Evolutionary conservation across 164 flowering plant species (phyloP), one percentile per base, ranked within the genome.

Genomic region (Macadamia tetraphylla): DNA sequence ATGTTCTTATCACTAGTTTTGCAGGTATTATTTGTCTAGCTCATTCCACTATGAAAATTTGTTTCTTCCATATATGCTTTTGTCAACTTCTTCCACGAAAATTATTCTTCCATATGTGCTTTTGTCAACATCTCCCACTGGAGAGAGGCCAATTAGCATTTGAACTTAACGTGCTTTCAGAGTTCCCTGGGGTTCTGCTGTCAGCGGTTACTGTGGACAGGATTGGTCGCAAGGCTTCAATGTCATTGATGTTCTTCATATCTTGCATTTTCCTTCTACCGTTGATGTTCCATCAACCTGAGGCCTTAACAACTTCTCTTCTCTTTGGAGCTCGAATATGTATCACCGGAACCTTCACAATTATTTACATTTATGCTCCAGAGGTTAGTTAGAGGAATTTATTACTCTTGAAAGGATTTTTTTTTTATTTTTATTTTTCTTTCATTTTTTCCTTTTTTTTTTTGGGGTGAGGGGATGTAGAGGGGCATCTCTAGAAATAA

Each of bases 301-400:
- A 73, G 68, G 62, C 65, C 51, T 29, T 90, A 30, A 91, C 95
- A 58, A 91, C 96, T 2, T 65, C 44, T 65, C 87, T 87, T 64
- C 79, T 94, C 43, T 91, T 94, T 71, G 96, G 93, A 56, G 90
- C 92, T 73, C 94, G 97, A 18, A 76, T 85, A 71, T 90, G 90
- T 81, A 85, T 91, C 61, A 77, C 85, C 4, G 85, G 75, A 62
- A 80, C 87, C 58, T 88, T 88, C 78, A 83, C 88, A 30, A 57
- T 88, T 35, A 76, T 83, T 57, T 84, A 75, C 58, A 81, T 94
- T 64, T 94, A 90, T 76, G 94, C 96, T 56, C 93, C 93, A 18
- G 98, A 94, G 96, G 98, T 90, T 81, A 35, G 68, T 65, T 9
- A 11, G 4, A 17, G 29, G 46, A 18, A 48, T 11, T 23, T 23